phyloP scores from a whole-genome alignment of 352 stramenopile species.

The Globisporangium alternatum region DNA sequence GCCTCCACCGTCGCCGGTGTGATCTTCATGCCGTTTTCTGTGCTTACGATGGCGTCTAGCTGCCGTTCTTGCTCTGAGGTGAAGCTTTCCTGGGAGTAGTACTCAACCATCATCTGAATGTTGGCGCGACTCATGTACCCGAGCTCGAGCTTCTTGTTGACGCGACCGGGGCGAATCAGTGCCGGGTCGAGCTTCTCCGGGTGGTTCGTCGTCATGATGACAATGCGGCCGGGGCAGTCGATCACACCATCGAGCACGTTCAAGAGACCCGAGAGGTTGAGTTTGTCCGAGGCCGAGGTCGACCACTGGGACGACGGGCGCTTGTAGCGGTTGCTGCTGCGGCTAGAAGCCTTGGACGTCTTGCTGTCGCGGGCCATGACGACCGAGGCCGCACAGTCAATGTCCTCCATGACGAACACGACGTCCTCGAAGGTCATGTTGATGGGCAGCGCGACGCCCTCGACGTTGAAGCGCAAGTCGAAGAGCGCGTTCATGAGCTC shows the following conservation, averaged over 20 bases:
- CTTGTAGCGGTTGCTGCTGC: not conserved
- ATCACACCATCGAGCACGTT: constrained; percentile 92
- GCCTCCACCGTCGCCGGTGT: constrained; percentile 32
- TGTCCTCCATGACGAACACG: constrained; percentile 91
- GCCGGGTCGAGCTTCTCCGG: constrained; percentile 92
- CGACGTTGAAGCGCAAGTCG: constrained; percentile 63
- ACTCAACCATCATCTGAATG: constrained; percentile 66
- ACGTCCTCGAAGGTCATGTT: constrained; percentile 78
- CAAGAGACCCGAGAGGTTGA: constrained; percentile 82
- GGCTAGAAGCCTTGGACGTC: not conserved
- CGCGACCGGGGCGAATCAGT: constrained; percentile 86
- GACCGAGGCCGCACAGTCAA: constrained; percentile 81
- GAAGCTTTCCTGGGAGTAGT: constrained; percentile 49
- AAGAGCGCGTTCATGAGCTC: constrained; percentile 83
- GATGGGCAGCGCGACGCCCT: constrained; percentile 60
- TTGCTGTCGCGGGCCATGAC: constrained; percentile 40
- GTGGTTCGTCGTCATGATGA: constrained; percentile 94
- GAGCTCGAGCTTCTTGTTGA: constrained; percentile 87
- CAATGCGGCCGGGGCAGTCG: constrained; percentile 85
- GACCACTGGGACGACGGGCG: constrained; percentile 6
- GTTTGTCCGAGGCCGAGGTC: constrained; percentile 46
- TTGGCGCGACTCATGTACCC: constrained; percentile 50
- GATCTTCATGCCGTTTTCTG: constrained; percentile 12
- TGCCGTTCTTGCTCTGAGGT: constrained; percentile 18
- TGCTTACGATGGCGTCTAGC: constrained; percentile 14